These are phyloP conservation scores for Rhododendron vialii DNA, from an alignment of 148 eudicot species.

Conservation along the genomic window DNA sequence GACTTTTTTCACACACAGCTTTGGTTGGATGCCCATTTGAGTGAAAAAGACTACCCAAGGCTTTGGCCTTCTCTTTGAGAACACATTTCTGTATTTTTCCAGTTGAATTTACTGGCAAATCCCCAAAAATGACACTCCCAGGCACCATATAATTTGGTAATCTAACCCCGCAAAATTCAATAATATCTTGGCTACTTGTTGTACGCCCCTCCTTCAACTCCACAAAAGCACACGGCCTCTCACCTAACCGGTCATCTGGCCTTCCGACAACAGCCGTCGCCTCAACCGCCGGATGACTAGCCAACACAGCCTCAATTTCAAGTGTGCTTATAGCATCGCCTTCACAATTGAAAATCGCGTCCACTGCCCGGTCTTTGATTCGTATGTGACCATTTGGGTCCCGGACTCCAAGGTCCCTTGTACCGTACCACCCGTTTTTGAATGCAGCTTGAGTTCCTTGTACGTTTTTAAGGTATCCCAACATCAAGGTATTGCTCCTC, in stretches of 20 bases:
- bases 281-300: slow-evolving; percentile 24
- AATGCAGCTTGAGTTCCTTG: slow-evolving; percentile 23
- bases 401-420: slow-evolving; percentile 27
- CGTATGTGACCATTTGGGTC: slow-evolving; percentile 21
- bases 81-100: slow-evolving; percentile 68
- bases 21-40: background rate
- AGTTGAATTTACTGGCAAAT: slow-evolving; percentile 55
- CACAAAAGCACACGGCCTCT: slow-evolving; percentile 36
- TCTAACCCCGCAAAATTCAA: slow-evolving; percentile 27
- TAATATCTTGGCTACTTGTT: slow-evolving; percentile 21
- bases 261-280: slow-evolving; percentile 30
- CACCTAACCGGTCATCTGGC: slow-evolving; percentile 10
- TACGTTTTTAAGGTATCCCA: slow-evolving; percentile 30
- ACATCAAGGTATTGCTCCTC: slow-evolving; percentile 33
- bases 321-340: slow-evolving; percentile 27
- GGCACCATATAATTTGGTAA: slow-evolving; percentile 57
- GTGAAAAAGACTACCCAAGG: slow-evolving; percentile 24
- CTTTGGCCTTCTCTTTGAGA: slow-evolving; percentile 48
- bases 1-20: background rate
- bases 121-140: slow-evolving; percentile 38
- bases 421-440: slow-evolving; percentile 31
- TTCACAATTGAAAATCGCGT: background rate
- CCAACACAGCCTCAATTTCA: slow-evolving; percentile 26
- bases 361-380: slow-evolving; percentile 26
- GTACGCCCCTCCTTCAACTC: slow-evolving; percentile 20